Percentiles rank a stretch among this genome's conserved stretches.
phyloP scores from a whole-genome alignment of 257 asterid genomes.

The Ilex aquifolium region DNA sequence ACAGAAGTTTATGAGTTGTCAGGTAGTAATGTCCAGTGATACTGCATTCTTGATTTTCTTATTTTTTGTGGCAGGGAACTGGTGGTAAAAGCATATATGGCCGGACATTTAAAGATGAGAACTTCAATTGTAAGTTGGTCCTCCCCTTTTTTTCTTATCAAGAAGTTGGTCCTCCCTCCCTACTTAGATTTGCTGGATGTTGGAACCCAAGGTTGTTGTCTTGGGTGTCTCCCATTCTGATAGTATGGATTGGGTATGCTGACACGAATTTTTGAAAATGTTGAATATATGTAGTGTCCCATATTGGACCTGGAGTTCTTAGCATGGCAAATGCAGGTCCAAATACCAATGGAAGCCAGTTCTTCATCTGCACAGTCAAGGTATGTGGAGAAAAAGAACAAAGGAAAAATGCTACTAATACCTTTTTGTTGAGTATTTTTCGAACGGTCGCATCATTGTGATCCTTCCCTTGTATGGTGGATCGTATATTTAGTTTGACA shows the following conservation, averaged over 20 bases:
- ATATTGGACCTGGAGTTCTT: conserved; percentile 89
- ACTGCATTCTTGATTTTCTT: not conserved
- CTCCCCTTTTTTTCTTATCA: too few species aligned
- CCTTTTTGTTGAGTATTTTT: too few species aligned
- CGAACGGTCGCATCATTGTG: too few species aligned
- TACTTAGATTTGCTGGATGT: too few species aligned
- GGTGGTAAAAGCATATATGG: conserved; percentile 99
- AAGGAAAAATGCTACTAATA: too few species aligned
- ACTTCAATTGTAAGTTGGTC: conserved; percentile 68
- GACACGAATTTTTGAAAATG: not conserved
- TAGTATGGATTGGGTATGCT: too few species aligned
- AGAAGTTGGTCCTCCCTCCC: conserved; percentile 24
- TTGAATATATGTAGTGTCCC: conserved; percentile 53
- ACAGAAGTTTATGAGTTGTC: too few species aligned
- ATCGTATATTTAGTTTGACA: too few species aligned
- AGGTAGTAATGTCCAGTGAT: too few species aligned
- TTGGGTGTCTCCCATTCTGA: too few species aligned
- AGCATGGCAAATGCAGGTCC: conserved; percentile 99
- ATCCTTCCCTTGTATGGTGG: too few species aligned
- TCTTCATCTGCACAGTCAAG: conserved; percentile 90
- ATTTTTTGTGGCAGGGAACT: conserved; percentile 58
- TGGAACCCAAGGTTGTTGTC: too few species aligned
- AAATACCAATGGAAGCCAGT: conserved; percentile 96
- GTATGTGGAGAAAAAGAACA: conserved; percentile 26
- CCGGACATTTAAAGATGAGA: conserved; percentile 91